Conservation (phyloP, 805 yeast genomes). For the Wickerhamiella sorbophila region DNA sequence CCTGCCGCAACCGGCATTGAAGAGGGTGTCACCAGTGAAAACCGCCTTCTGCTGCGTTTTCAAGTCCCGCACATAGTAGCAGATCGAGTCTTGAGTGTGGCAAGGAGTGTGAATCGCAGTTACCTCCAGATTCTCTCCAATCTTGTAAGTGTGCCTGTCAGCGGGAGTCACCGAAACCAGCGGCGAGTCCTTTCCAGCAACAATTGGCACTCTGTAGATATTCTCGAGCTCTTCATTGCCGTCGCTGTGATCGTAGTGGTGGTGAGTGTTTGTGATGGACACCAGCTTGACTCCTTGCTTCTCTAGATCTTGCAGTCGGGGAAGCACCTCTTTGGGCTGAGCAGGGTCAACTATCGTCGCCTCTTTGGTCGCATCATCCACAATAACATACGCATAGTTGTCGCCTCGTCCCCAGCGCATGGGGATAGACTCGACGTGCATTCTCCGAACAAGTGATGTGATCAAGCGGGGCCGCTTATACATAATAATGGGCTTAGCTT, state of each 20-base stretch:
- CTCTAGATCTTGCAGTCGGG: slow-evolving; percentile 30
- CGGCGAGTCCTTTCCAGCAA: slow-evolving; percentile 77
- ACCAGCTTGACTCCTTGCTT: slow-evolving; percentile 33
- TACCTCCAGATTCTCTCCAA: slow-evolving; percentile 52
- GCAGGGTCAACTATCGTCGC: slow-evolving; percentile 93
- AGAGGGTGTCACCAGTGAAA: slow-evolving; percentile 91
- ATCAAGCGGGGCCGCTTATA: not conserved
- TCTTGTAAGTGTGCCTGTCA: slow-evolving; percentile 42
- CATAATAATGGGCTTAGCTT: not conserved
- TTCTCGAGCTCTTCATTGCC: slow-evolving; percentile 43
- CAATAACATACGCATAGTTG: slow-evolving; percentile 71
- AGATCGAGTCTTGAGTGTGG: slow-evolving; percentile 92
- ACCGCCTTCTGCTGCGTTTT: slow-evolving; percentile 53
- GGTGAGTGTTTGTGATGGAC: slow-evolving; percentile 89
- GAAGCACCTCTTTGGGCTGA: slow-evolving; percentile 54
- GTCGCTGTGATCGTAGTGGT: slow-evolving; percentile 89
- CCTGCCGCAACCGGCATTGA: slow-evolving; percentile 90
- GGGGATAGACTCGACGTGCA: slow-evolving; percentile 73
- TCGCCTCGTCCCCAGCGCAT: slow-evolving; percentile 95
- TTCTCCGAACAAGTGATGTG: slow-evolving; percentile 28
- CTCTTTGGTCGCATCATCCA: slow-evolving; percentile 48
- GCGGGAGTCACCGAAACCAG: slow-evolving; percentile 56
- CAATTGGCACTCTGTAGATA: slow-evolving; percentile 39
- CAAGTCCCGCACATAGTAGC: slow-evolving; percentile 63
- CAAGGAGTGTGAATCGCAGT: slow-evolving; percentile 92